Conservation (phyloP, 2,329 filamentous ascomycete species). For the Calonectria pseudoreteaudii region DNA sequence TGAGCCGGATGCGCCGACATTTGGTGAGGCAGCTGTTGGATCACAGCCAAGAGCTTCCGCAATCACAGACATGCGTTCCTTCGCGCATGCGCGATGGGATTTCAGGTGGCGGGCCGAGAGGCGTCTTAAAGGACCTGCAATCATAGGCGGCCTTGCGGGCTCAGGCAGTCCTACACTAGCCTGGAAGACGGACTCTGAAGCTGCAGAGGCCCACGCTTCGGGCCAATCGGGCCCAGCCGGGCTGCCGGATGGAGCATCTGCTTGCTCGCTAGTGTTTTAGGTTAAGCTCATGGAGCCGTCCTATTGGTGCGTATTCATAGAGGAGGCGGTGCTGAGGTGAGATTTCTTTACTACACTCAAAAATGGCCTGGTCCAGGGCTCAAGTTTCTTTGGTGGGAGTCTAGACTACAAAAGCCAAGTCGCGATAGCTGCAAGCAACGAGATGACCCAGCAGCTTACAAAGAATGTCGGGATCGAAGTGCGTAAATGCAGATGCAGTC, state of each 20-base stretch:
- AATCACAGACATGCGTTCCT: constrained; percentile 2
- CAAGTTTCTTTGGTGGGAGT: background rate
- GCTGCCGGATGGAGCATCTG: constrained; percentile 8
- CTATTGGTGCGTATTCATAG: constrained; percentile 33
- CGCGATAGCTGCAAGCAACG: background rate
- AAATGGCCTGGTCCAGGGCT: background rate
- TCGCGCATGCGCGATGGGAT: background rate
- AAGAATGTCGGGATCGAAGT: background rate
- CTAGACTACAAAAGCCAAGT: background rate
- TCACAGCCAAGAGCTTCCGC: background rate
- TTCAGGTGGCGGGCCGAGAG: constrained; percentile 3
- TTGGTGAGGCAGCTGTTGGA: background rate
- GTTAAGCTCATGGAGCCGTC: background rate
- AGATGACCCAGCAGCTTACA: background rate
- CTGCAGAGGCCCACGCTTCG: background rate
- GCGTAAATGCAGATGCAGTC: background rate
- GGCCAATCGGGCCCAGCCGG: constrained; percentile 11
- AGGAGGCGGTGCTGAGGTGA: constrained; percentile 21
- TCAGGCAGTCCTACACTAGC: constrained; percentile 14
- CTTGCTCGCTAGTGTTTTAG: constrained; percentile 12
- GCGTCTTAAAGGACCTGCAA: constrained; percentile 20
- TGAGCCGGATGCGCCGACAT: constrained; percentile 3
- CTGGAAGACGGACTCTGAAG: background rate
- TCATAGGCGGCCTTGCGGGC: constrained; percentile 3
- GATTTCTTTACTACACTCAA: background rate